phyloP scores from a whole-genome alignment of 2,329 filamentous ascomycete species.

The Epicoccum nigrum region DNA sequence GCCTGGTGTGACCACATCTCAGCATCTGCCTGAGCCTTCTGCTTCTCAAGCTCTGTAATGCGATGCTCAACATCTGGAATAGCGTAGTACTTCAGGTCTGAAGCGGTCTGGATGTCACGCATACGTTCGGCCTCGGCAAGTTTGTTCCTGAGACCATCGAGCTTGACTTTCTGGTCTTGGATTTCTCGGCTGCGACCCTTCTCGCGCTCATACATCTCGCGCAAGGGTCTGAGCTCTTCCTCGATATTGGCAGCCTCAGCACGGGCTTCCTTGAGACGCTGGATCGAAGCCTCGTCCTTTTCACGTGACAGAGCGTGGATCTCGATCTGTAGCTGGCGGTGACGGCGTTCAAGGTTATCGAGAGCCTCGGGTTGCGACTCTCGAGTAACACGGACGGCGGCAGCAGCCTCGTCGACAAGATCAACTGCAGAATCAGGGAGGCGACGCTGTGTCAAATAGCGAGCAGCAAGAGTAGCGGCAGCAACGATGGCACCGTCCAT shows the following conservation, averaged over 20 bases:
- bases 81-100: slow-evolving; percentile 95
- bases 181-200: slow-evolving; percentile 90
- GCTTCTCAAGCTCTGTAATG: slow-evolving; percentile 80
- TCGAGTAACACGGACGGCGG: slow-evolving; percentile 91
- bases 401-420: slow-evolving; percentile 92
- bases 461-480: slow-evolving; percentile 86
- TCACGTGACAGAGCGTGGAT: slow-evolving; percentile 94
- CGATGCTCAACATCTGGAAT: slow-evolving; percentile 87
- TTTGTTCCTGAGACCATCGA: slow-evolving; percentile 89
- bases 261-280: slow-evolving; percentile 80
- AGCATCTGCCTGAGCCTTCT: slow-evolving; percentile 80
- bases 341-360: slow-evolving; percentile 88
- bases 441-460: slow-evolving; percentile 88
- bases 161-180: slow-evolving; percentile 92
- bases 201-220: slow-evolving; percentile 94
- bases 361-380: slow-evolving; percentile 97
- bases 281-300: slow-evolving; percentile 89
- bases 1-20: slow-evolving; percentile 63
- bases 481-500: slow-evolving; percentile 91
- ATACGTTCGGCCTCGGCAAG: slow-evolving; percentile 90
- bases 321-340: slow-evolving; percentile 93
- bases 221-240: slow-evolving; percentile 88
- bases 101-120: slow-evolving; percentile 83
- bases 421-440: slow-evolving; percentile 97
- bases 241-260: slow-evolving; percentile 93